Conservation (phyloP, 306 rosid species). For the Fragaria vesca region DNA sequence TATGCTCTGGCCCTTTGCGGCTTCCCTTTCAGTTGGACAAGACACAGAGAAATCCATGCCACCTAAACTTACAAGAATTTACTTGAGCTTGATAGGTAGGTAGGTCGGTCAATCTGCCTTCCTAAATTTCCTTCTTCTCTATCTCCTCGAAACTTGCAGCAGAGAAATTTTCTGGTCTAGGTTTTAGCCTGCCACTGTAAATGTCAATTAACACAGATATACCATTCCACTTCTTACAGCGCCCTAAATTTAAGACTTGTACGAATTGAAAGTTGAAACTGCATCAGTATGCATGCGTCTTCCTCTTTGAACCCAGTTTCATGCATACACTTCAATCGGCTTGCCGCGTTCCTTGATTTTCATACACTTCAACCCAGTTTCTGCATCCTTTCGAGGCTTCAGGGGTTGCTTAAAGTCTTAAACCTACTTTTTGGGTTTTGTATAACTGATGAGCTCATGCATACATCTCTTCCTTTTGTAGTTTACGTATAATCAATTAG, state of each 20-base stretch:
- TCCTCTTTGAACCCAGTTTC: background rate
- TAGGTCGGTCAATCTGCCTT: background rate
- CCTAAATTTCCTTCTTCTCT: background rate
- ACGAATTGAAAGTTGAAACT: background rate
- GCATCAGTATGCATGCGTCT: background rate
- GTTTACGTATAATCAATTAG: background rate
- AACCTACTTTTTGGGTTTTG: background rate
- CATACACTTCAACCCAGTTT: no score
- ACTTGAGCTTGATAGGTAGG: background rate
- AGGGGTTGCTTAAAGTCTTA: background rate
- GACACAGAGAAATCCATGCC: background rate
- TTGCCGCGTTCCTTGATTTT: background rate
- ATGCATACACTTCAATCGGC: background rate
- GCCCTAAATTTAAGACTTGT: background rate
- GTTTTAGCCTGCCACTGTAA: background rate
- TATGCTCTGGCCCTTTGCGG: background rate
- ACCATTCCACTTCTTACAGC: background rate
- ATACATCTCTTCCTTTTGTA: background rate
- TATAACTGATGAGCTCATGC: background rate
- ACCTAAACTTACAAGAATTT: background rate
- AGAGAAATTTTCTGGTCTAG: background rate
- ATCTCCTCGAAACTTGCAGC: background rate
- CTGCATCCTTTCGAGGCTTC: background rate
- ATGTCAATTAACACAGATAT: background rate
- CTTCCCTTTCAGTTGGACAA: background rate